Conservation (phyloP, 495 filamentous ascomycete genomes). For the Penicillium daleae region DNA sequence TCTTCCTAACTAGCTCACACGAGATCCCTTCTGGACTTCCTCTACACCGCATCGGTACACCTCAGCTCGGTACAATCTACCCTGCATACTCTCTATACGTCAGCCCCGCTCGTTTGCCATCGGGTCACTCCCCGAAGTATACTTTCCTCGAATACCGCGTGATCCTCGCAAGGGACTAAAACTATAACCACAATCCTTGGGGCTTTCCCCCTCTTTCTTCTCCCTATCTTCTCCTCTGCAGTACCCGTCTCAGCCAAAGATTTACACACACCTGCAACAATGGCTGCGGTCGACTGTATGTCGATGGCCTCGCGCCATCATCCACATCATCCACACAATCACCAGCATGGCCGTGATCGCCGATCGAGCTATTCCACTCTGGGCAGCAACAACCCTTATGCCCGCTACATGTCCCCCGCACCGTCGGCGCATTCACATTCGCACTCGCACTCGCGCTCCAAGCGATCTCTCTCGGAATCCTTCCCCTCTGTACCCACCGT, state of each 20-base stretch:
- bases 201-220: not conserved
- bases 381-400: constrained; percentile 46
- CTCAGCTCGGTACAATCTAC: constrained; percentile 20
- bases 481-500: constrained; percentile 24
- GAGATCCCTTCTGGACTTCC: not conserved
- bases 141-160: constrained; percentile 17
- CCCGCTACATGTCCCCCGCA: constrained; percentile 38
- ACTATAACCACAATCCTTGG: not conserved
- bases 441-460: constrained; percentile 13
- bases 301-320: constrained; percentile 33
- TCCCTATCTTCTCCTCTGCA: not conserved
- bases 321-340: constrained; percentile 32
- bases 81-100: constrained; percentile 12
- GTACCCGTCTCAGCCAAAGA: too few relatives aligned
- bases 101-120: constrained; percentile 15
- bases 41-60: constrained; percentile 5
- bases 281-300: constrained; percentile 31
- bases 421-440: constrained; percentile 21
- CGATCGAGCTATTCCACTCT: constrained; percentile 13
- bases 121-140: constrained; percentile 7
- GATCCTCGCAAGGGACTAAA: constrained; percentile 8
- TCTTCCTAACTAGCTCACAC: not conserved
- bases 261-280: constrained; percentile 5
- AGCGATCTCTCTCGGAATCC: constrained; percentile 36
- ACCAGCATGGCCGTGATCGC: constrained; percentile 15